A percentile compares a stretch with the other conserved stretches of the same genome.
phyloP scores from a whole-genome alignment of 306 rosid species.

The Quillaja saponaria region DNA sequence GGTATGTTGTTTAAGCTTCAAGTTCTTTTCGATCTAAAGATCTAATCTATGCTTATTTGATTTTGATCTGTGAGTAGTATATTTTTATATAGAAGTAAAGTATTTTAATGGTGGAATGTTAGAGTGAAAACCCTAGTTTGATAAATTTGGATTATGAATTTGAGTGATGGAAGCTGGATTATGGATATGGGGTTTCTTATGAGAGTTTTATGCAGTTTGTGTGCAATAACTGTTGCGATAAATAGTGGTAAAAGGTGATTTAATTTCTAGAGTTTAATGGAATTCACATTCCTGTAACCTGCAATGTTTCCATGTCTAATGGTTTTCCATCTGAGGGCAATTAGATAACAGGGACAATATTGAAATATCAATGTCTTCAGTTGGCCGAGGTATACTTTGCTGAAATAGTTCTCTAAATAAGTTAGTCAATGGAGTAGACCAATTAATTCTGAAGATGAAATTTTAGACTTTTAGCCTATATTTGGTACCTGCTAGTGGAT shows the following conservation, averaged over 20 bases:
- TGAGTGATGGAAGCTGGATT: conserved; percentile 19
- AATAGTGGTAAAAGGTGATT: too few species aligned
- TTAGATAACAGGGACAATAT: not conserved
- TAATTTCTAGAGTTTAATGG: conserved; percentile 18
- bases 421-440: too few species aligned
- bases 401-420: too few species aligned
- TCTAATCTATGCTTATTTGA: not conserved
- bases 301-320: not conserved
- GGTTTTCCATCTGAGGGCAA: conserved; percentile 1
- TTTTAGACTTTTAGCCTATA: too few species aligned
- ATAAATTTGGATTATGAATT: conserved; percentile 17
- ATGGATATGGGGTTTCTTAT: conserved; percentile 6
- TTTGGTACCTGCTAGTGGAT: too few species aligned
- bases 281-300: conserved; percentile 10
- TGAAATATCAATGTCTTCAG: not conserved
- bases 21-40: not conserved
- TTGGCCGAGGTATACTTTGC: not conserved
- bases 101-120: conserved; percentile 1
- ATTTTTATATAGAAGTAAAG: conserved; percentile 13
- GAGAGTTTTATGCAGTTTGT: not conserved
- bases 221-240: not conserved
- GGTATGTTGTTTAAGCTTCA: conserved; percentile 31
- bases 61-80: not conserved
- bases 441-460: too few species aligned
- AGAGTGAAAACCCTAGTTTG: conserved; percentile 39